Conservation (phyloP, 257 asterid genomes). For the Rauvolfia tetraphylla region DNA sequence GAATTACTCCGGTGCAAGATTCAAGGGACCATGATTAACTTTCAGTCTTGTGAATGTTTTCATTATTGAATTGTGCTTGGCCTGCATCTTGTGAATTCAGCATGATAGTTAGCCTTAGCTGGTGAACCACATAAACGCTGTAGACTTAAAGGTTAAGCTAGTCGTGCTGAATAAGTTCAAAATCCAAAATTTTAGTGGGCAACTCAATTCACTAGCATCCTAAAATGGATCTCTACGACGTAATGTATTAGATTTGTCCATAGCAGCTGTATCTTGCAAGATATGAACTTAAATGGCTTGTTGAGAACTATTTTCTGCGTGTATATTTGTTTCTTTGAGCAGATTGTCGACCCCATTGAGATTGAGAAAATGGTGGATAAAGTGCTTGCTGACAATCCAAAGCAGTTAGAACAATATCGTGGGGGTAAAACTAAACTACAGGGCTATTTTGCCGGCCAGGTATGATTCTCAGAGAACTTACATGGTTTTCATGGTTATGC, state of each 20-base stretch:
- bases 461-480: slow-evolving; percentile 23
- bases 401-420: slow-evolving; percentile 81
- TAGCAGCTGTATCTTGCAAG: not conserved
- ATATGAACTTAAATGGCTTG: not conserved
- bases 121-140: not conserved
- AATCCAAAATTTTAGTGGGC: too few relatives aligned
- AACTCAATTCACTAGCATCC: not conserved
- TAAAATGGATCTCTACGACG: not conserved
- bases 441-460: slow-evolving; percentile 98
- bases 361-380: slow-evolving; percentile 89
- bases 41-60: not conserved
- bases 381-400: slow-evolving; percentile 72
- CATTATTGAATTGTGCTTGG: not conserved
- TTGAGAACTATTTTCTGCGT: not conserved
- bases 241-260: not conserved
- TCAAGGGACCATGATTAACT: not conserved
- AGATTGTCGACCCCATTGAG: slow-evolving; percentile 84
- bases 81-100: not conserved
- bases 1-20: not conserved
- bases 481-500: not conserved
- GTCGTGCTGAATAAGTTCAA: not conserved
- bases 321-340: slow-evolving; percentile 12
- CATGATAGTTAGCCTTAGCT: not conserved
- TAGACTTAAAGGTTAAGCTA: not conserved
- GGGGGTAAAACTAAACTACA: slow-evolving; percentile 92